Base-by-base conservation (phyloP, 352 stramenopile species). In the Phytophthora meadii region DNA sequence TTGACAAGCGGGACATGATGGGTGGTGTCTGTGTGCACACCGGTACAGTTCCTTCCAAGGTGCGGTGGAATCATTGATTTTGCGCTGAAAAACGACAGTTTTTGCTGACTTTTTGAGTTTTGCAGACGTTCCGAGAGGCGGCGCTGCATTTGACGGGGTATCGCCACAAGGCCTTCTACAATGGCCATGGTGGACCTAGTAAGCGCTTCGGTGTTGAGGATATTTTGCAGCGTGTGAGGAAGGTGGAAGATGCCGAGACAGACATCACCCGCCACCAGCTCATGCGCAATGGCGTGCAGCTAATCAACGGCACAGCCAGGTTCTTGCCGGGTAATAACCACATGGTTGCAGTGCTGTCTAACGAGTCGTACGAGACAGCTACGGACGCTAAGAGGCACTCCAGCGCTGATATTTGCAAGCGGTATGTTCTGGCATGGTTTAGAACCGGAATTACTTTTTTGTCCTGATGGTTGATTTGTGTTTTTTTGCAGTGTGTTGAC, bases 1-100 rank as follows among this genome's bases (percentile, higher is more conserved):
- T 97, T 51, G 89, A 97, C 79, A 97, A 97, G 77, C 75, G 72
- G 28, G 87, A 92, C 57, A 96, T 97, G 90, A 59, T 88, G 37
- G 89, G 90, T 15, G 90, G 89, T 12, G 90, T 97, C 30, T 97
- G 90, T 63, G 81, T 97, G 46, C 89, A 97, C 65, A 97, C 90
- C 19, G 90, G 90, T 53, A 97, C 90, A 0, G 79, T 97, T 28
- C 90, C 90, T 1, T 93, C 78, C 60, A 95, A 95, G 80, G 84
- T 90, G 14, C 45, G 32, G 30, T 46, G 14, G 12, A 7, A 36
- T 1, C 24, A 14, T n/a, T 14, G 10, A 34, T 15, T 27, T 48
- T 50, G 10, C 2, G 30, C 4, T n/a, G 4, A 12, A 2, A 44
- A 51, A 5, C 4, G 12, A 12, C 14, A 17, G 28, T 52, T 54